Evolutionary conservation across 441 rosid genomes (phyloP).

Genomic region (Brassica balearica): DNA sequence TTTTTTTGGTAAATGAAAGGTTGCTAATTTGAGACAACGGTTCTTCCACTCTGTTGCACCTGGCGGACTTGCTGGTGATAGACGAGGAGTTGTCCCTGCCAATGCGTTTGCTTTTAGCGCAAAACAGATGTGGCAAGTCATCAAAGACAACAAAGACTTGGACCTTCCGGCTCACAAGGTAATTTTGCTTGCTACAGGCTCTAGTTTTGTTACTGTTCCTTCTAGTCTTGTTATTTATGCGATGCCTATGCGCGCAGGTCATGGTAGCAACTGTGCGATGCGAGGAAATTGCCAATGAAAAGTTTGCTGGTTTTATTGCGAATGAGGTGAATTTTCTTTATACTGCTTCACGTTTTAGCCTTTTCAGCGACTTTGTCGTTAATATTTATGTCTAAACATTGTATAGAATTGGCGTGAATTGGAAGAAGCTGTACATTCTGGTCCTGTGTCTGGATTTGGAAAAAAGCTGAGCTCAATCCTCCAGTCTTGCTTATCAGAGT

Average conservation of each 20-base stretch:
- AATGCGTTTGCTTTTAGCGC: slow-evolving; percentile 97
- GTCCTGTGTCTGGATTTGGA: slow-evolving; percentile 83
- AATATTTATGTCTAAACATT: background rate
- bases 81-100: slow-evolving; percentile 98
- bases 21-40: slow-evolving; percentile 82
- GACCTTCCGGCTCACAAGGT: slow-evolving; percentile 99
- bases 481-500: slow-evolving; percentile 67
- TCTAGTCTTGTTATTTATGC: slow-evolving; percentile 22
- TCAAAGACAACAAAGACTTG: slow-evolving; percentile 97
- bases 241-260: slow-evolving; percentile 60
- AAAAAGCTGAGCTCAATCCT: slow-evolving; percentile 82
- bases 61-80: slow-evolving; percentile 99
- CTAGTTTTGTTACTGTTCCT: background rate
- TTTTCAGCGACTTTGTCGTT: slow-evolving; percentile 1
- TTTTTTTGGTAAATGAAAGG: slow-evolving; percentile 52
- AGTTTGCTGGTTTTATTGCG: slow-evolving; percentile 59
- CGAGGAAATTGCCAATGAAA: slow-evolving; percentile 96
- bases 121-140: slow-evolving; percentile 93
- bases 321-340: slow-evolving; percentile 67
- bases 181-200: slow-evolving; percentile 30
- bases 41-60: slow-evolving; percentile 95
- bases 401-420: slow-evolving; percentile 77
- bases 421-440: slow-evolving; percentile 79
- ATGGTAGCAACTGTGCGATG: slow-evolving; percentile 99
- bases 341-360: slow-evolving; percentile 13